Base-by-base conservation (phyloP, 2,329 filamentous ascomycete species). In the Helminthosporium solani region DNA sequence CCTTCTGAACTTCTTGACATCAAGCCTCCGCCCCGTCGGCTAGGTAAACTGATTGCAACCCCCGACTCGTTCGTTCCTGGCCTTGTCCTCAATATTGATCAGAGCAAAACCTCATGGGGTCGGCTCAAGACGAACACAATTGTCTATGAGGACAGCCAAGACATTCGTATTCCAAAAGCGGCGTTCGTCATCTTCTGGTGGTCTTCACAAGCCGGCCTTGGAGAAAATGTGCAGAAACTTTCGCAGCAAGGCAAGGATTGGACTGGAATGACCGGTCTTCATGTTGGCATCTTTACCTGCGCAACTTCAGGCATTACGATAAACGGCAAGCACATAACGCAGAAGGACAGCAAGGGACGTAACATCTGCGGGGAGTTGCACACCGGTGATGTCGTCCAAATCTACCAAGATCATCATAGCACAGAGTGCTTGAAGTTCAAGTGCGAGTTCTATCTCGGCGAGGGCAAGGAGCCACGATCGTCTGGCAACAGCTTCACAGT, bases 231-330 rank as follows among this genome's bases (percentile, higher is more conserved):
- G 1, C 52, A 65, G 28, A 79, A 69, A 8, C 41, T 68, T 7
- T 66, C 64, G 1, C 64, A 69, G 35, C 55, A 66, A 40, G 70
- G 79, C 41, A 81, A 80, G 61, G 76, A 79, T 46, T 84, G 77
- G 74, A 76, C 73, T 8, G 70, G 69, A 14, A 58, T 82, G 1
- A 68, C 70, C 2, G 78, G 81, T 11, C 74, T 85, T 2, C 85
- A 85, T 57, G 78, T 82, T 3, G 86, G 90, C 50, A 84, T 96
- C 40, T 86, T 86, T 1, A 95, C 90, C 3, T 90, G 90, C 58
- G 86, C 88, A 3, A 86, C 84, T 6, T 76, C 77, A 21, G 88
- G 89, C 16, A 88, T 96, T 51, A 79, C 75, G 55, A 78, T 97
- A 63, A 96, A 96, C 60, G 84, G 81, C 21, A 77, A 81, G n/a